These are phyloP conservation scores for Cymbomonas tetramitiformis DNA, from an alignment of 139 green algal species.

Conservation along the genomic window DNA sequence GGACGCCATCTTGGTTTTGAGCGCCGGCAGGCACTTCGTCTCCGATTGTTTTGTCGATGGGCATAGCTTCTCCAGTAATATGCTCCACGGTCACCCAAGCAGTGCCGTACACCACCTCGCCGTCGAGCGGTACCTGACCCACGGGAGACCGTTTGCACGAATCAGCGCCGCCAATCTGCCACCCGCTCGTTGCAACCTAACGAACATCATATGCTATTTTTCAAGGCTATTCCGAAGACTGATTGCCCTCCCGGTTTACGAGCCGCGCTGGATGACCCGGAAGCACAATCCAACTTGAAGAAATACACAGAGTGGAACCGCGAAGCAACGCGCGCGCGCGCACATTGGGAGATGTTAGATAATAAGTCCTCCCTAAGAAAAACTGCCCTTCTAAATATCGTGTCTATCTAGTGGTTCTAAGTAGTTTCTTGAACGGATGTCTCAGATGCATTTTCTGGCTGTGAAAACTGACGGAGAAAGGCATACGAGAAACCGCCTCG, in stretches of 20 bases:
- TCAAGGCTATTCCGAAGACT: neutral
- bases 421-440: no score
- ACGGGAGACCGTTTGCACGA: neutral
- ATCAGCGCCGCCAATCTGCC: neutral
- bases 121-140: constrained; percentile 29
- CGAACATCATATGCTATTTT: neutral
- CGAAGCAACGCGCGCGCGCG: no score
- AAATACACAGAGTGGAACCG: neutral
- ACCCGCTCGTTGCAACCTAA: neutral
- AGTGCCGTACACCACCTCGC: constrained; percentile 22
- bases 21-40: constrained; percentile 31
- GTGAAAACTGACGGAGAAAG: no score
- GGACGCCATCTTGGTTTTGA: constrained; percentile 26
- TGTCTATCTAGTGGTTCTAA: no score
- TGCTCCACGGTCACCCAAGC: constrained; percentile 29
- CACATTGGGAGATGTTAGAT: no score
- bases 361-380: no score
- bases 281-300: neutral
- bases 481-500: no score
- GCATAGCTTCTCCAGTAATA: constrained; percentile 35
- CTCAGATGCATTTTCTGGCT: no score
- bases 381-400: no score
- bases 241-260: neutral
- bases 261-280: neutral
- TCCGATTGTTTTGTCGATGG: constrained; percentile 17